Evolutionary conservation across 225 moss, liverwort and hornwort genomes (phyloP), one percentile per base, ranked within the genome.

Genomic region (Neckera pumila): DNA sequence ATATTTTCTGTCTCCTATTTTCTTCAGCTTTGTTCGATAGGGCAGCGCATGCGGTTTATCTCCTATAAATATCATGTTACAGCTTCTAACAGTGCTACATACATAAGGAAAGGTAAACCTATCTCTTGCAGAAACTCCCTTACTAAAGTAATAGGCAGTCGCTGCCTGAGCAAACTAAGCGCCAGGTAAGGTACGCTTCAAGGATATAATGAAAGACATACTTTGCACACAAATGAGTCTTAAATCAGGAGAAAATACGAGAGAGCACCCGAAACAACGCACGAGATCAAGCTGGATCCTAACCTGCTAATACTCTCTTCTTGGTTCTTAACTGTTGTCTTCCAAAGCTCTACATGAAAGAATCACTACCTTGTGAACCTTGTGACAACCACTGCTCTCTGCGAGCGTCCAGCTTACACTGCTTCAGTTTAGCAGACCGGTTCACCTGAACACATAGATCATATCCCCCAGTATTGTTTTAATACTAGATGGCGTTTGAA

Each of bases 301-400:
- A 89, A 85, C 49, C 79, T 89, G 85, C 70, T 58, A 89, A 38
- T 89, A 84, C 70, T 89, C 70, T 89, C 79, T 89, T 61, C 76
- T 72, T 53, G 80, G 62, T 89, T 85, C 84, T 67, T 64, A 89
- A 84, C 69, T 84, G 78, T 49, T 66, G 76, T 79, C 69, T 89
- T 84, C 84, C 84, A 89, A 78, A 89, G 89, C 89, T 72, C 89
- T 79, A 79, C 61, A 87, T 87, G 90, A 42, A 90, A 87, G 84
- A 90, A 79, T 83, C 54, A 83, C 90, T 89, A 92, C 92, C 90
- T 89, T 86, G 89, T 84, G 90, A 88, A 91, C 94, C 92, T 86
- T 94, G 94, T 45, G 95, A 94, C 72, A 95, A 90, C 95, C 96
- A 96, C 93, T 96, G 96, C 84, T 94, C 96, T 47, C 95, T 95